phyloP scores from a whole-genome alignment of 345 rosid genomes.

The Sisymbrium altissimum region DNA sequence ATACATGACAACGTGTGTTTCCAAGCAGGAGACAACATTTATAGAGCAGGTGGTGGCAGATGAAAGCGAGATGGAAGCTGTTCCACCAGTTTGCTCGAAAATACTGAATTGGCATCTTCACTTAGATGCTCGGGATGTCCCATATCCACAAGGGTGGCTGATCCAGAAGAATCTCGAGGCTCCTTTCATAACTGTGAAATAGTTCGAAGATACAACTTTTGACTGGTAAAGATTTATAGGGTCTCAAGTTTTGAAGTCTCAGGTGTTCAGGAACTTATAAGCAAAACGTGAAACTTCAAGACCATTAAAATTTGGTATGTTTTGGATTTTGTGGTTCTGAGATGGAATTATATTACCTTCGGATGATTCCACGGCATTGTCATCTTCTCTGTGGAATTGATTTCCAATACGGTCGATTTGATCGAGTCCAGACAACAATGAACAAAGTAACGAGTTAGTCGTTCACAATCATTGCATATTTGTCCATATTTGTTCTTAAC shows the following conservation, averaged over 20 bases:
- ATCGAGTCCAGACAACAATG: not conserved
- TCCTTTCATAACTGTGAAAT: conserved; percentile 41
- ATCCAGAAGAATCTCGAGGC: conserved; percentile 64
- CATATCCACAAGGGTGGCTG: conserved; percentile 76
- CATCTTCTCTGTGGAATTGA: not conserved
- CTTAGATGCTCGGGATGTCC: conserved; percentile 49
- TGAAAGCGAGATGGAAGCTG: conserved; percentile 90
- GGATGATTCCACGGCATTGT: not conserved
- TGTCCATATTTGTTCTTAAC: not conserved
- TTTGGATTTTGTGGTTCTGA: conserved; percentile 14
- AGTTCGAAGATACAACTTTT: conserved; percentile 32
- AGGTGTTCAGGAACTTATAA: not conserved
- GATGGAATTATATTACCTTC: conserved; percentile 22
- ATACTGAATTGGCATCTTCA: conserved; percentile 95
- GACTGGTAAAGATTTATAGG: conserved; percentile 24
- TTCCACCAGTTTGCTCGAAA: conserved; percentile 63
- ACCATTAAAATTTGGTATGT: not conserved
- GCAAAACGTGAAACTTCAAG: conserved; percentile 1
- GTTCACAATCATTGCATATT: not conserved
- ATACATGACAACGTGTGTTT: conserved; percentile 4
- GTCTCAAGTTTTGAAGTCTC: not conserved
- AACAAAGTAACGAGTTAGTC: not conserved
- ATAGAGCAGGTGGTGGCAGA: conserved; percentile 88
- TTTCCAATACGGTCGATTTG: not conserved
- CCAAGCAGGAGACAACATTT: conserved; percentile 78